Evolutionary conservation across 768 basidiomycete species (phyloP).

Genomic region (Mycena chlorophos): DNA sequence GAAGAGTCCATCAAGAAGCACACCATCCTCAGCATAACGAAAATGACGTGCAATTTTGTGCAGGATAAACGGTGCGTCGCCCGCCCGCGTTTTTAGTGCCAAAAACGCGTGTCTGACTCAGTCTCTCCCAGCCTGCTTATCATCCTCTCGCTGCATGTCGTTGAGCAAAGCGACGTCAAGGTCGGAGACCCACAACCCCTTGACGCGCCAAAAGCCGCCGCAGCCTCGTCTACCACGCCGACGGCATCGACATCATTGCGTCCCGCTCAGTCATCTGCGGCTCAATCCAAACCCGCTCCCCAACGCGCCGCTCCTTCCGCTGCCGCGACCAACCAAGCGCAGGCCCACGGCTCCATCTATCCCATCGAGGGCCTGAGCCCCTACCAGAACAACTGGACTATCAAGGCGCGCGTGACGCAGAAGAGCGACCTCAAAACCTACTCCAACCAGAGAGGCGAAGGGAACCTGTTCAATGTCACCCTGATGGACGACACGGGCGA

Average conservation of each 20-base stretch:
- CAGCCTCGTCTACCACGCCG: conserved; percentile 31
- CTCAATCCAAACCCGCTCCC: conserved; percentile 19
- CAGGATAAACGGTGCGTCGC: conserved; percentile 75
- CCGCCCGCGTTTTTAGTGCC: not conserved
- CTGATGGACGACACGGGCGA: conserved; percentile 94
- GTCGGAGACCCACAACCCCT: conserved; percentile 61
- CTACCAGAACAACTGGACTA: conserved; percentile 98
- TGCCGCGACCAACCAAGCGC: conserved; percentile 29
- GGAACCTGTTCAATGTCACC: conserved; percentile 90
- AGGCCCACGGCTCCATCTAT: conserved; percentile 47
- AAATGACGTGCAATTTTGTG: conserved; percentile 79
- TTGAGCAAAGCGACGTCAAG: conserved; percentile 60
- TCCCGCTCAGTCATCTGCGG: conserved; percentile 26
- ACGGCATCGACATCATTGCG: conserved; percentile 5
- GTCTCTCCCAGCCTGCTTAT: conserved; percentile 71
- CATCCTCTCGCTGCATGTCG: conserved; percentile 62
- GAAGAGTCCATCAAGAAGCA: conserved; percentile 63
- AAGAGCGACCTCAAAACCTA: conserved; percentile 90
- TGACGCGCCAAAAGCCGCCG: conserved; percentile 27
- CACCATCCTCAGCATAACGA: conserved; percentile 67
- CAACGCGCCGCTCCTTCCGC: conserved; percentile 20
- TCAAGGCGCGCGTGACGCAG: conserved; percentile 89
- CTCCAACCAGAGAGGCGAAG: conserved; percentile 88
- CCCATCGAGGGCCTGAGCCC: conserved; percentile 95
- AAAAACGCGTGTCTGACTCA: conserved; percentile 3